phyloP scores from a whole-genome alignment of 306 rosid species.

The Casuarina glauca region DNA sequence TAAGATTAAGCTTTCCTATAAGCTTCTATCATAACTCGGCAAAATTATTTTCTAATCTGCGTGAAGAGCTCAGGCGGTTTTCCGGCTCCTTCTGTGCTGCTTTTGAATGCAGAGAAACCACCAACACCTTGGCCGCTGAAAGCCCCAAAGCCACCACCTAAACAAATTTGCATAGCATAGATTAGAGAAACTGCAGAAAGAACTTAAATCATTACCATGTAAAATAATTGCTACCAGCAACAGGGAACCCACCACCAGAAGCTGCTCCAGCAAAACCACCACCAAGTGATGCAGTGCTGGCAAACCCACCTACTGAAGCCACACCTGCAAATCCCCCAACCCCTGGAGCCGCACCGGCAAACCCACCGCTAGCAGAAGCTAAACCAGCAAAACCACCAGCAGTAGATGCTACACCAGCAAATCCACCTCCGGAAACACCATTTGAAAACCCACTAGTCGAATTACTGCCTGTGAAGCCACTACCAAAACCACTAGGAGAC shows the following conservation, averaged over 20 bases:
- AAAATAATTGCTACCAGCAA: too few relatives aligned
- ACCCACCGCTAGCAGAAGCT: conserved; percentile 39
- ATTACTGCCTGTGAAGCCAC: conserved; percentile 42
- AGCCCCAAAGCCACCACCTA: conserved; percentile 75
- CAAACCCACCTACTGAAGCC: conserved; percentile 24
- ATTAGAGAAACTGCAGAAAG: too few relatives aligned
- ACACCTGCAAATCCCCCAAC: conserved; percentile 32
- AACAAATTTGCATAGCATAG: background rate
- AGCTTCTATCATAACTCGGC: background rate
- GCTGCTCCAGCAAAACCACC: background rate
- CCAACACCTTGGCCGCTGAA: conserved; percentile 30
- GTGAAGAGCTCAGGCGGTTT: conserved; percentile 84
- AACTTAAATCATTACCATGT: too few relatives aligned
- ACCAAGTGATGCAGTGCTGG: conserved; percentile 16
- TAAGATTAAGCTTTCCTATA: too few relatives aligned
- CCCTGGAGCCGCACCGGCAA: conserved; percentile 43
- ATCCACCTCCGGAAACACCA: conserved; percentile 49
- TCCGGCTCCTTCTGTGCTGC: conserved; percentile 44
- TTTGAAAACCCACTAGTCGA: conserved; percentile 34
- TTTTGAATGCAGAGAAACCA: conserved; percentile 47
- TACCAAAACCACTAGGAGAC: conserved; percentile 58
- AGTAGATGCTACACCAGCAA: conserved; percentile 40
- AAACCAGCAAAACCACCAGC: conserved; percentile 39
- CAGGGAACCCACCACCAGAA: too few relatives aligned
- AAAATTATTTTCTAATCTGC: conserved; percentile 78